phyloP scores from a whole-genome alignment of 495 filamentous ascomycete species.

The Xylaria castorea region DNA sequence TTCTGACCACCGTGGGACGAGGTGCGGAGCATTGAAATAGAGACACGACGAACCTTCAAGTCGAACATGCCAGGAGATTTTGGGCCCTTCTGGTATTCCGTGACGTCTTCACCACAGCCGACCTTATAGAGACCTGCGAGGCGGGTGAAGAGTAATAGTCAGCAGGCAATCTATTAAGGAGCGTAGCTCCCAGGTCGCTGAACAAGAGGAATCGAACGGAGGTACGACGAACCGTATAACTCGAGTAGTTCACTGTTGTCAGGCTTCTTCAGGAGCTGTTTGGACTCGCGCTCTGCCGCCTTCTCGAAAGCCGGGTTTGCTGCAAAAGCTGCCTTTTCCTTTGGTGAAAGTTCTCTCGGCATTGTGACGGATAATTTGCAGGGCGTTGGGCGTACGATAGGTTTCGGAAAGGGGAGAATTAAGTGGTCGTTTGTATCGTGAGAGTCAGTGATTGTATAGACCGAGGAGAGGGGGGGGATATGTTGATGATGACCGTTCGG shows the following conservation, averaged over 20 bases:
- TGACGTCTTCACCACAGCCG: slow-evolving; percentile 56
- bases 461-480: background rate
- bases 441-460: background rate
- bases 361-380: slow-evolving; percentile 37
- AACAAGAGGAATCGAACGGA: background rate
- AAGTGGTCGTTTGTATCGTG: background rate
- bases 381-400: background rate
- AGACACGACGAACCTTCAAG: slow-evolving; percentile 58
- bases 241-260: slow-evolving; percentile 63
- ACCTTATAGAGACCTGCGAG: slow-evolving; percentile 61
- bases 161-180: background rate
- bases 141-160: background rate
- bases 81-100: slow-evolving; percentile 41
- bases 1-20: background rate
- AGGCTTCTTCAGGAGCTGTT: slow-evolving; percentile 68
- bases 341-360: slow-evolving; percentile 27
- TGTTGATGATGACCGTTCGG: background rate
- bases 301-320: slow-evolving; percentile 60
- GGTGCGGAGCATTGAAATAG: background rate
- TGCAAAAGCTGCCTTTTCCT: slow-evolving; percentile 31
- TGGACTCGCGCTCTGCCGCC: slow-evolving; percentile 65
- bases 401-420: background rate
- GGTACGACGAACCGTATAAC: slow-evolving; percentile 49
- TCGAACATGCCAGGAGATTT: slow-evolving; percentile 56
- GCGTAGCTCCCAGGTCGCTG: background rate